Conservation (phyloP, 768 basidiomycete species). For the Amylocystis lapponica region DNA sequence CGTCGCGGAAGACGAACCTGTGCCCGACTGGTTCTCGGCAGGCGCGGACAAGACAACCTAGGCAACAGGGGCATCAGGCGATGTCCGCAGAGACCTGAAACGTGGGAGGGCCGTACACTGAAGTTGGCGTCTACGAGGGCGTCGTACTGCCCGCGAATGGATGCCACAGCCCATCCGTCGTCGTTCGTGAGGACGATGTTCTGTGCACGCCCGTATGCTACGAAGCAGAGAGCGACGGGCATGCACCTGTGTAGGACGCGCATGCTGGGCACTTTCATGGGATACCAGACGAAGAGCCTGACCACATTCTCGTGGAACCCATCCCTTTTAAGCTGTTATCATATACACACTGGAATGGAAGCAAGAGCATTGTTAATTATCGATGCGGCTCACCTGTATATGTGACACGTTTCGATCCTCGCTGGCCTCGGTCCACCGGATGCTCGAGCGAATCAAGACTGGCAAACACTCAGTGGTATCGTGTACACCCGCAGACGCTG, state of each 20-base stretch:
- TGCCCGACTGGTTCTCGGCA: conserved; percentile 29
- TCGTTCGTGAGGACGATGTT: conserved; percentile 25
- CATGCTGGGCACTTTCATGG: neutral
- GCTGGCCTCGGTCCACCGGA: too few relatives aligned
- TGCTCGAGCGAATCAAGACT: too few relatives aligned
- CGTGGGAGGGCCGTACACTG: conserved; percentile 13
- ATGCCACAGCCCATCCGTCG: conserved; percentile 29
- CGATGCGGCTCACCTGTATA: too few relatives aligned
- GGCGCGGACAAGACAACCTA: conserved; percentile 28
- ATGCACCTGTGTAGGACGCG: neutral
- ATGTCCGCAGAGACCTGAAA: too few relatives aligned
- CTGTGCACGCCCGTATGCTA: conserved; percentile 5
- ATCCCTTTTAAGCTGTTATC: too few relatives aligned
- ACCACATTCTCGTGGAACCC: neutral
- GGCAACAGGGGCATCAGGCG: too few relatives aligned
- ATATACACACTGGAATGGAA: too few relatives aligned
- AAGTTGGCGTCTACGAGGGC: conserved; percentile 19
- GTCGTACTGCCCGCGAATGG: conserved; percentile 25
- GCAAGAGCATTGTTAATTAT: too few relatives aligned
- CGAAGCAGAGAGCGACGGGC: neutral
- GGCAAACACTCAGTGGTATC: too few relatives aligned
- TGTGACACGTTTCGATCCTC: too few relatives aligned
- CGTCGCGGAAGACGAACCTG: conserved; percentile 21
- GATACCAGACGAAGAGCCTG: neutral
- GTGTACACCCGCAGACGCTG: too few relatives aligned